Conservation (phyloP, 2,329 filamentous ascomycete species). For the Allantophomopsis lycopodina region DNA sequence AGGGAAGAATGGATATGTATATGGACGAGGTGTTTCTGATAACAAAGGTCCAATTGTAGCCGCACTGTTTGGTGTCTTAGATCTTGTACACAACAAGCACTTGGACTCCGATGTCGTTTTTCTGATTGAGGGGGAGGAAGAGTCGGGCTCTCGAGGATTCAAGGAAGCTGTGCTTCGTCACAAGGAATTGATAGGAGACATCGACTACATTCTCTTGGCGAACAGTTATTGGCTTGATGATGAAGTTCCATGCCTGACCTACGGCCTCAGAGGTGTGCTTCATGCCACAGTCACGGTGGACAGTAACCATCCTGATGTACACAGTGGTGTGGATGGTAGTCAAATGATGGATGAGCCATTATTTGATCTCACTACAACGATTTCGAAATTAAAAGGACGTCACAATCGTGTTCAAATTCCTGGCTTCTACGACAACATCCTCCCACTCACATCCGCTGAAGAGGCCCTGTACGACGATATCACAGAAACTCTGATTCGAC, state of each 20-base stretch:
- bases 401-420: slow-evolving; percentile 76
- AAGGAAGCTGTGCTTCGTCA: slow-evolving; percentile 67
- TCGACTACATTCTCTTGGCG: slow-evolving; percentile 89
- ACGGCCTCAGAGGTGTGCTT: slow-evolving; percentile 84
- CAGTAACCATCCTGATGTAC: slow-evolving; percentile 74
- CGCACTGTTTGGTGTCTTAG: slow-evolving; percentile 84
- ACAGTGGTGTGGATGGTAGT: slow-evolving; percentile 94
- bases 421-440: slow-evolving; percentile 75
- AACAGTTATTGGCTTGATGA: slow-evolving; percentile 99
- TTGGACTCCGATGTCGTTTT: slow-evolving; percentile 85
- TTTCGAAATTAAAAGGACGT: slow-evolving; percentile 69
- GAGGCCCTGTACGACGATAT: slow-evolving; percentile 76
- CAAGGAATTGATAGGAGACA: slow-evolving; percentile 72
- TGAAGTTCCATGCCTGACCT: slow-evolving; percentile 87
- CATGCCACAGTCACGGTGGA: slow-evolving; percentile 85
- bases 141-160: slow-evolving; percentile 86
- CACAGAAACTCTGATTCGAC: slow-evolving; percentile 57
- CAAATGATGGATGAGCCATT: slow-evolving; percentile 80
- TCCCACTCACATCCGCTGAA: slow-evolving; percentile 62
- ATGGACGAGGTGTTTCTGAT: slow-evolving; percentile 91
- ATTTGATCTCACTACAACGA: slow-evolving; percentile 74
- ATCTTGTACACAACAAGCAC: slow-evolving; percentile 70
- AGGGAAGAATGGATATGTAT: slow-evolving; percentile 83
- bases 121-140: slow-evolving; percentile 92
- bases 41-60: slow-evolving; percentile 96